Conservation (phyloP, 192 early-diverging fungal species). For the Backusella sp. region DNA sequence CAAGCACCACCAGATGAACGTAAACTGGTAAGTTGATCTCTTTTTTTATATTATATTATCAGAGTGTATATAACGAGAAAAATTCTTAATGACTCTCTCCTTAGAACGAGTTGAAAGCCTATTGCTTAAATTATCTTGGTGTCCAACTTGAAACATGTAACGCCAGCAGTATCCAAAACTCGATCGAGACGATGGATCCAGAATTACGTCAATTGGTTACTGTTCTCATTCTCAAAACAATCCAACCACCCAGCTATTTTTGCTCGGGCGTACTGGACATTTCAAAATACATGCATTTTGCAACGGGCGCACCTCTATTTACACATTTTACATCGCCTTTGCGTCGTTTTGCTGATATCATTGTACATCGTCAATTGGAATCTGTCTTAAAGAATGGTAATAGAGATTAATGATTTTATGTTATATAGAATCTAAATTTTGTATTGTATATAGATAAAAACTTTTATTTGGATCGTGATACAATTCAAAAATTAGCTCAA, state of each 20-base stretch:
- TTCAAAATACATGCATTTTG: conserved; percentile 85
- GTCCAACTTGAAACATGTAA: conserved; percentile 73
- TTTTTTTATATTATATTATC: neutral
- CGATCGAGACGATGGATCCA: conserved; percentile 59
- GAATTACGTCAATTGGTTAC: conserved; percentile 64
- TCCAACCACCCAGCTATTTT: conserved; percentile 98
- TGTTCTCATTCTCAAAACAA: conserved; percentile 80
- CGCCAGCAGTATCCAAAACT: conserved; percentile 50
- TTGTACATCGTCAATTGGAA: conserved; percentile 92
- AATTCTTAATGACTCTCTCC: neutral
- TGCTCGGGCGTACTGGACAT: conserved; percentile 84
- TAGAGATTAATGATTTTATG: neutral
- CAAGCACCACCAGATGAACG: conserved; percentile 40
- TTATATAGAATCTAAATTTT: neutral
- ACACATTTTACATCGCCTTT: conserved; percentile 98
- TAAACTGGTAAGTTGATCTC: neutral
- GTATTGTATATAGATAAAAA: conserved; percentile 41
- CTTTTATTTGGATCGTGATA: conserved; percentile 54
- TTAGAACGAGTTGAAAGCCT: conserved; percentile 19
- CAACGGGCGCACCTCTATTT: conserved; percentile 86
- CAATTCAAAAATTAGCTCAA: conserved; percentile 59
- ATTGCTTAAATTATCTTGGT: conserved; percentile 45
- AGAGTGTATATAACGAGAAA: neutral
- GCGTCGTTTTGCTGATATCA: conserved; percentile 94
- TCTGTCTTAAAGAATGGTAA: conserved; percentile 40